Percentiles rank a stretch among this genome's conserved stretches.
Evolutionary conservation across 805 yeast species (phyloP).

Genomic region (Yarrowia sp.): DNA sequence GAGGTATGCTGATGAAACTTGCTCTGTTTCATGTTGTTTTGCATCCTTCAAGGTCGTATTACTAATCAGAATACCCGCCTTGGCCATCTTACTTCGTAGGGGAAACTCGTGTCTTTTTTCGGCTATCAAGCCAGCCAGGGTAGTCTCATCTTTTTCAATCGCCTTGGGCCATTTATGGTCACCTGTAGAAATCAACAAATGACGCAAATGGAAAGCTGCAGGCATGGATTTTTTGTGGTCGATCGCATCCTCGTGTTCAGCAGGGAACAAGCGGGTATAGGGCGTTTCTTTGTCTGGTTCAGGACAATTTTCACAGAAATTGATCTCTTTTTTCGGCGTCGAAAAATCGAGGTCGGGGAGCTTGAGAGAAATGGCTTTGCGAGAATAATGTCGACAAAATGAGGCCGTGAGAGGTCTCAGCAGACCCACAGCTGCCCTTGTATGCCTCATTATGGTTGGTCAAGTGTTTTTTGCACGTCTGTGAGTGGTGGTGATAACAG

Average conservation of each 20-base stretch:
- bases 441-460: too few relatives aligned
- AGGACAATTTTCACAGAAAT: slow-evolving; percentile 34
- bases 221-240: slow-evolving; percentile 34
- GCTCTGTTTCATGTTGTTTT: not conserved
- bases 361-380: not conserved
- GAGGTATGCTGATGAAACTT: slow-evolving; percentile 48
- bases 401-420: not conserved
- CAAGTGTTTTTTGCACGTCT: too few relatives aligned
- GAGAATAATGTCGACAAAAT: not conserved
- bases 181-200: slow-evolving; percentile 13
- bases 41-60: not conserved
- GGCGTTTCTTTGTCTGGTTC: slow-evolving; percentile 10
- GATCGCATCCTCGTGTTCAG: slow-evolving; percentile 10
- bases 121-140: slow-evolving; percentile 11
- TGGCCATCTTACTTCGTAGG: slow-evolving; percentile 17
- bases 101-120: slow-evolving; percentile 8
- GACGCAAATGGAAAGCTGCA: slow-evolving; percentile 26
- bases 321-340: not conserved
- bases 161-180: slow-evolving; percentile 15
- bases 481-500: too few relatives aligned
- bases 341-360: slow-evolving; percentile 15
- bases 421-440: too few relatives aligned
- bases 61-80: slow-evolving; percentile 47
- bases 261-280: slow-evolving; percentile 1
- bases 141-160: slow-evolving; percentile 4